Conservation (phyloP, 2,329 filamentous ascomycete genomes). For the Cytospora chrysosperma region DNA sequence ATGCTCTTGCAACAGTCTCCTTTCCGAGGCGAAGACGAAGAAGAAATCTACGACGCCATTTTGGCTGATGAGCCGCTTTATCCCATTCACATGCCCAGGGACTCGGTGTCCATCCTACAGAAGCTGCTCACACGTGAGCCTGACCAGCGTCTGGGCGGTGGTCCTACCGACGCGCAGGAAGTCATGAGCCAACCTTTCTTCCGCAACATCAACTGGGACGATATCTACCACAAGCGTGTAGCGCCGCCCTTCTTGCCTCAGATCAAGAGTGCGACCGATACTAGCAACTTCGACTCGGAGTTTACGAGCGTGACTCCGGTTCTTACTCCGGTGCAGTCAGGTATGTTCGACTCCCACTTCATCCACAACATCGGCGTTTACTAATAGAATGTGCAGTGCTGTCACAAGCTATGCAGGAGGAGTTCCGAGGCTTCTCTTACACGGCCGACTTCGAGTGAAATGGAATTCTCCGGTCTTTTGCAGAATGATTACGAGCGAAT, state of each 20-base stretch:
- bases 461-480: neutral
- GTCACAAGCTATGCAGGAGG: constrained; percentile 98
- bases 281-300: constrained; percentile 99
- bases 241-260: constrained; percentile 84
- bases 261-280: constrained; percentile 91
- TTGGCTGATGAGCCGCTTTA: constrained; percentile 96
- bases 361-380: neutral
- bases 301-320: constrained; percentile 98
- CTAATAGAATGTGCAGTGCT: constrained; percentile 60
- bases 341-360: constrained; percentile 56
- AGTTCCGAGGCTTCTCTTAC: constrained; percentile 98
- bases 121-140: constrained; percentile 95
- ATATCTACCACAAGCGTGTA: constrained; percentile 94
- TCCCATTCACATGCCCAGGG: constrained; percentile 97
- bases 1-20: constrained; percentile 99
- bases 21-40: constrained; percentile 97
- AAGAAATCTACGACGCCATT: constrained; percentile 99
- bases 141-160: constrained; percentile 86
- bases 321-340: constrained; percentile 92
- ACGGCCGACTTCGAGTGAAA: constrained; percentile 80
- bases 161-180: constrained; percentile 95
- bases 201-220: constrained; percentile 96
- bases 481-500: neutral
- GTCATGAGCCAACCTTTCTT: constrained; percentile 99
- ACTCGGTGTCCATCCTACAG: constrained; percentile 95